These are phyloP conservation scores for Colletotrichum coccodes DNA, from an alignment of 2,329 filamentous ascomycete genomes.

Conservation along the genomic window DNA sequence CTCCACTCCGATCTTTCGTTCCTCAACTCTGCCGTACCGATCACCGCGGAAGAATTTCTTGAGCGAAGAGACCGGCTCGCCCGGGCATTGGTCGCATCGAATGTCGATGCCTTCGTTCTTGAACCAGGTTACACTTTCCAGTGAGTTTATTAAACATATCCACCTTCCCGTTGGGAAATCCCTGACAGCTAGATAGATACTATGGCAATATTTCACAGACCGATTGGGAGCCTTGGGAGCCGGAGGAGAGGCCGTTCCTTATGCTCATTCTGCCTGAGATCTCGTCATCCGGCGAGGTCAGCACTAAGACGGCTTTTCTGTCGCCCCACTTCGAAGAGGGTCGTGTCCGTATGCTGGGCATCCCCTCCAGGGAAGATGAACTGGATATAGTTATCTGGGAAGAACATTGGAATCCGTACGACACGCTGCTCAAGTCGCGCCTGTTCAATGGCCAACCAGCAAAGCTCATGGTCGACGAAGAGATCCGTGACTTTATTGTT, in stretches of 20 bases:
- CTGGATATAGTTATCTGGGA: constrained; percentile 69
- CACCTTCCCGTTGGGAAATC: accelerated
- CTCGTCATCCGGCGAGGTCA: constrained; percentile 49
- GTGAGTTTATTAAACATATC: constrained; percentile 39
- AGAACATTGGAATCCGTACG: constrained; percentile 73
- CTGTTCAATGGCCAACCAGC: constrained; percentile 46
- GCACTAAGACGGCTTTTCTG: constrained; percentile 67
- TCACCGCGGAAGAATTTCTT: constrained; percentile 62
- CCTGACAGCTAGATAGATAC: constrained; percentile 46
- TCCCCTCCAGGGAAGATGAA: constrained; percentile 60
- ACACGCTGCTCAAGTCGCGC: constrained; percentile 58
- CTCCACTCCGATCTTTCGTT: constrained; percentile 61
- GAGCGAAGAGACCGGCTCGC: constrained; percentile 66
- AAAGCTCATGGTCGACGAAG: constrained; percentile 72
- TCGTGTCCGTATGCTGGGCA: constrained; percentile 66
- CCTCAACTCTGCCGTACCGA: constrained; percentile 57
- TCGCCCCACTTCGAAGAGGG: constrained; percentile 70
- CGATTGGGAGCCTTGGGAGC: constrained; percentile 74
- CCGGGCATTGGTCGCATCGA: constrained; percentile 59
- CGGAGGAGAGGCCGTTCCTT: constrained; percentile 71
- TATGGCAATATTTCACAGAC: constrained; percentile 70
- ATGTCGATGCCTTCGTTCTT: constrained; percentile 67
- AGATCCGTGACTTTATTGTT: constrained; percentile 71
- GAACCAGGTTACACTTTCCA: constrained; percentile 74
- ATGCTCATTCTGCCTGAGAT: constrained; percentile 66